Evolutionary conservation across 257 asterid genomes (phyloP), one percentile per base, ranked within the genome.

Genomic region (Craterostigma plantagineum): DNA sequence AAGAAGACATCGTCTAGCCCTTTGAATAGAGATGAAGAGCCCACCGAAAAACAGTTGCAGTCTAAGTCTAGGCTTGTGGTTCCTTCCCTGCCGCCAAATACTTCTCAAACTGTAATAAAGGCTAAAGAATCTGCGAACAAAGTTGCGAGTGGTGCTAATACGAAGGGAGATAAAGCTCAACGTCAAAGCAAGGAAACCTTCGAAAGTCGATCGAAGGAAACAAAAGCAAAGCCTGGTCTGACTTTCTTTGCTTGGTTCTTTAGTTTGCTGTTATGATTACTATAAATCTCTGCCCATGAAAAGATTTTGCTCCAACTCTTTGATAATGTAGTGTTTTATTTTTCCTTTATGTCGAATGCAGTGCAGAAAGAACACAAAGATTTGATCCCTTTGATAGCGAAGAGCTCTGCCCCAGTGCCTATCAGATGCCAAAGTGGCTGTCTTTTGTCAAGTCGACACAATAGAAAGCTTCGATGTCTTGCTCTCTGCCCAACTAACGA

Each of bases 401-500:
- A 66, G 50, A 61, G 64, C 60, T 48, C 79, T 48, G 66, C 92
- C 38, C 63, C 79, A 8, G 57, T 38, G 43, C 49, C 57, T 14
- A 53, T 78, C 33, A 46, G 52, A 33, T 66, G 67, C 58, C 77
- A 75, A 37, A 58, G 69, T n/a, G 62, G 69, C 48, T 45, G 46
- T 45, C 23, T 69, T 58, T 48, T 66, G 50, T 39, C 66, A 33
- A 71, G 92, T 56, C 86, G 74, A 40, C 92, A 78, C 68, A 75
- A 67, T 58, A 63, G 92, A 44, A 78, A 71, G 70, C 67, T 75
- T 52, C 63, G 86, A 64, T 68, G 67, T 62, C 81, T 78, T 54
- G 66, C 63, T 48, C 58, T 78, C 49, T 75, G 86, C 59, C 92
- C 82, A 23, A 63, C 79, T 39, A 64, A 71, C 60, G 86, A 75